phyloP scores from a whole-genome alignment of 129 eudicot species.

The Artemisia argyi region DNA sequence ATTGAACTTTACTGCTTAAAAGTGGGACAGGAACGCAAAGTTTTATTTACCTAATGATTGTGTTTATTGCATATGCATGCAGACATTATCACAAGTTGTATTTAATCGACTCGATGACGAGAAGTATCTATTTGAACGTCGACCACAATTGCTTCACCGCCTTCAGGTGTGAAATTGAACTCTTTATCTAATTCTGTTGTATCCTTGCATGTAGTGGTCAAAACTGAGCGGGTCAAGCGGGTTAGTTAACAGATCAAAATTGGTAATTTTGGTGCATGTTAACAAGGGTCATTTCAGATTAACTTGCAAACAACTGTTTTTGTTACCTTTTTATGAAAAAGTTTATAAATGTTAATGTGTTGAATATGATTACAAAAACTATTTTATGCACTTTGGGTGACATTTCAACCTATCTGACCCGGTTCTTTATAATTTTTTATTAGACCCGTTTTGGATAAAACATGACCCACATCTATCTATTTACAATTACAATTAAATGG shows the following conservation, averaged over 20 bases:
- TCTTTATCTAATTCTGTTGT: constrained; percentile 1
- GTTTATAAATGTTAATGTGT: neutral
- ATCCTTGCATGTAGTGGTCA: neutral
- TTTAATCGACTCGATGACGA: constrained; percentile 83
- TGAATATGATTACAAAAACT: neutral
- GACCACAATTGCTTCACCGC: constrained; percentile 86
- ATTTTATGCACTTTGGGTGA: neutral
- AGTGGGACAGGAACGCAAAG: neutral
- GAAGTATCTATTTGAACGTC: constrained; percentile 72
- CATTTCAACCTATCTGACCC: neutral
- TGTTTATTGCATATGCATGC: constrained; percentile 24
- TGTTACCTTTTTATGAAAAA: neutral
- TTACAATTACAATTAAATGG: neutral
- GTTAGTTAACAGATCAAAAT: neutral
- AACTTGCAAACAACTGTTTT: neutral
- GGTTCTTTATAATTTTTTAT: neutral
- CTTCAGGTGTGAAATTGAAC: constrained; percentile 64
- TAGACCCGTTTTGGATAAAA: neutral
- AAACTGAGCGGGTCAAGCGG: neutral
- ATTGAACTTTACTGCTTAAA: neutral
- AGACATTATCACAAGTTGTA: constrained; percentile 88
- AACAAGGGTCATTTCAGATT: neutral
- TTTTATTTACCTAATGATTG: neutral
- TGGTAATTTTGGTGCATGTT: no score
- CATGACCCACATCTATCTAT: neutral